Percentiles rank a stretch among this genome's conserved stretches.
phyloP scores from a whole-genome alignment of 129 eudicot species.

The Calendula officinalis region DNA sequence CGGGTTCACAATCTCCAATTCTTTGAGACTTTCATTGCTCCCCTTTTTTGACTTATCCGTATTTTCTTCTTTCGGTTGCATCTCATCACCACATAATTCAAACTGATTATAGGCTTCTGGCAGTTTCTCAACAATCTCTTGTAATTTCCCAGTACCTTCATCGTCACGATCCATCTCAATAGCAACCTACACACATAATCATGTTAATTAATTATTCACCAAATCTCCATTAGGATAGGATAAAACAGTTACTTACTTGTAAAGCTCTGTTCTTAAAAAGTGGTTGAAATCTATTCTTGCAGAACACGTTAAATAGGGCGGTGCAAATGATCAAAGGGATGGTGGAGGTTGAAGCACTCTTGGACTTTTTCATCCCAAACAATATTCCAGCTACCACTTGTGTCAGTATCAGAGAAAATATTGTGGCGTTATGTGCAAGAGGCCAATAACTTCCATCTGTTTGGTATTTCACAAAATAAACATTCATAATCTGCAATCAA shows the following conservation, averaged over 20 bases:
- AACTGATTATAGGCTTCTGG: slow-evolving; percentile 60
- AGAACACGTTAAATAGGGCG: slow-evolving; percentile 67
- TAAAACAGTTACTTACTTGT: slow-evolving; percentile 43
- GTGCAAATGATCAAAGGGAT: slow-evolving; percentile 70
- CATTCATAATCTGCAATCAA: slow-evolving; percentile 75
- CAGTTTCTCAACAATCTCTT: slow-evolving; percentile 49
- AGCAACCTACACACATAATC: slow-evolving; percentile 44
- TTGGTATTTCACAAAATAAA: slow-evolving; percentile 67
- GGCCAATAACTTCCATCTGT: slow-evolving; percentile 96
- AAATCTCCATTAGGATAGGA: not conserved
- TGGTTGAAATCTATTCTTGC: slow-evolving; percentile 76
- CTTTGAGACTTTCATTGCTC: slow-evolving; percentile 24
- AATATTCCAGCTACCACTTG: slow-evolving; percentile 79
- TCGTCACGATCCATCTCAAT: slow-evolving; percentile 92
- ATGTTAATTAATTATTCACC: not conserved
- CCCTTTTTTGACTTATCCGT: slow-evolving; percentile 21
- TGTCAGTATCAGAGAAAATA: slow-evolving; percentile 78
- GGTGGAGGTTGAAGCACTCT: slow-evolving; percentile 64
- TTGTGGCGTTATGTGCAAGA: slow-evolving; percentile 64
- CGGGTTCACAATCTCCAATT: slow-evolving; percentile 21
- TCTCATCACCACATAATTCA: slow-evolving; percentile 30
- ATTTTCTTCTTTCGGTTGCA: slow-evolving; percentile 12
- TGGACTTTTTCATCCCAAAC: slow-evolving; percentile 66
- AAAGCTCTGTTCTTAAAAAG: slow-evolving; percentile 51
- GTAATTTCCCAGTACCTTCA: slow-evolving; percentile 45